phyloP scores from a whole-genome alignment of 78 protist species.

The Dictyostelium citrinum region DNA sequence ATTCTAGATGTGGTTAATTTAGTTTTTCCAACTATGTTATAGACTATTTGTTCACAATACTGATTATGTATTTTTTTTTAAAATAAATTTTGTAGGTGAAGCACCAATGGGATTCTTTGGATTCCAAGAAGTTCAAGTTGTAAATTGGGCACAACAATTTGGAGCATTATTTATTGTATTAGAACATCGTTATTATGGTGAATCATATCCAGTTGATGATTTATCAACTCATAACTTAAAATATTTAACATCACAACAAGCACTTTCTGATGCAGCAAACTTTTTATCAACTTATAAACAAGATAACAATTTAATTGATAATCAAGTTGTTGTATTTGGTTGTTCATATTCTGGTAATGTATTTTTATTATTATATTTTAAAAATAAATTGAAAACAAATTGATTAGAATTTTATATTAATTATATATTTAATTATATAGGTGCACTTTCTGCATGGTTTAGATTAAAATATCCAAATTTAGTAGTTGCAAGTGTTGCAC shows the following conservation, averaged over 20 bases:
- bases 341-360: conserved; percentile 40
- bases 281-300: conserved; percentile 22
- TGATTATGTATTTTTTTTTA: too few species aligned
- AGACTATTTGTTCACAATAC: too few species aligned
- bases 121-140: conserved; percentile 50
- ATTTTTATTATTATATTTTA: not conserved
- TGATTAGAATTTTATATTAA: too few species aligned
- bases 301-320: not conserved
- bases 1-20: too few species aligned
- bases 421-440: not conserved
- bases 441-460: conserved; percentile 67
- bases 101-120: conserved; percentile 21
- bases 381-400: not conserved
- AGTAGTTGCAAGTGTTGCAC: conserved; percentile 60
- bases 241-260: conserved; percentile 55
- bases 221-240: conserved; percentile 52
- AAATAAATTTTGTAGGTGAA: too few species aligned
- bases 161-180: conserved; percentile 49
- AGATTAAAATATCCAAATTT: conserved; percentile 53
- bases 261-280: conserved; percentile 79
- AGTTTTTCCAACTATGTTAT: too few species aligned
- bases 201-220: conserved; percentile 41
- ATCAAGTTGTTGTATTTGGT: conserved; percentile 63
- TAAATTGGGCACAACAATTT: conserved; percentile 45
- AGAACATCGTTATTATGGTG: conserved; percentile 78